These are phyloP conservation scores for Diaporthe vexans DNA, from an alignment of 2,329 filamentous ascomycete genomes.

Conservation along the genomic window DNA sequence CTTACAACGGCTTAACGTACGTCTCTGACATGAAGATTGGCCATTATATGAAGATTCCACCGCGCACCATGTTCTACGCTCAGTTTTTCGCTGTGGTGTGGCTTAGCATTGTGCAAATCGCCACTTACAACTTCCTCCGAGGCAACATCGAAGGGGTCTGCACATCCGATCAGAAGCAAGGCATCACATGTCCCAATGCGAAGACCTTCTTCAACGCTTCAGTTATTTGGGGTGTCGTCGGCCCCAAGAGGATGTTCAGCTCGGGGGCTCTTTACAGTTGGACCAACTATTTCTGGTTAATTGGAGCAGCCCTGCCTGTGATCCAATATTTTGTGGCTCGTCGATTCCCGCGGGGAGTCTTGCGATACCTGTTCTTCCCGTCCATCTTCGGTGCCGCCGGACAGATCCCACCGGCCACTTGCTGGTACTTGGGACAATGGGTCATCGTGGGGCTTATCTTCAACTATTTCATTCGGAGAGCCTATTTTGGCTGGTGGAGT, in stretches of 20 bases:
- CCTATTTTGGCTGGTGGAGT: slow-evolving; percentile 69
- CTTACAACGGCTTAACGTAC: slow-evolving; percentile 62
- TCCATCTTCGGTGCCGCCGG: slow-evolving; percentile 66
- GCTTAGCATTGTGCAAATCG: slow-evolving; percentile 55
- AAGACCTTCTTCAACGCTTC: slow-evolving; percentile 73
- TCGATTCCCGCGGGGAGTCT: slow-evolving; percentile 59
- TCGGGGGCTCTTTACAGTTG: slow-evolving; percentile 43
- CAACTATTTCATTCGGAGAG: slow-evolving; percentile 65
- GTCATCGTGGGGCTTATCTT: slow-evolving; percentile 68
- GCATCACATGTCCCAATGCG: slow-evolving; percentile 69
- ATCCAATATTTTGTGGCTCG: slow-evolving; percentile 64
- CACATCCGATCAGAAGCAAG: slow-evolving; percentile 59
- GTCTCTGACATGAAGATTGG: slow-evolving; percentile 66
- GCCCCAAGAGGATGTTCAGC: slow-evolving; percentile 66
- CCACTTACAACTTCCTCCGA: slow-evolving; percentile 56
- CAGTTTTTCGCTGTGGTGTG: slow-evolving; percentile 59
- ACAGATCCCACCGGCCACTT: slow-evolving; percentile 68
- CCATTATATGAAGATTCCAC: slow-evolving; percentile 65
- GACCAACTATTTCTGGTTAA: slow-evolving; percentile 69
- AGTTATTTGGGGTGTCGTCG: slow-evolving; percentile 74
- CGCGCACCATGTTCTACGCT: slow-evolving; percentile 62
- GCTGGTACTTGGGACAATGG: slow-evolving; percentile 69
- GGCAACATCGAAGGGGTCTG: slow-evolving; percentile 68
- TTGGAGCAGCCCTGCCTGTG: slow-evolving; percentile 63
- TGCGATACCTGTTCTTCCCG: slow-evolving; percentile 66